Base-by-base conservation (phyloP, 2,329 filamentous ascomycete genomes). In the Aspergillus puulaauensis region DNA sequence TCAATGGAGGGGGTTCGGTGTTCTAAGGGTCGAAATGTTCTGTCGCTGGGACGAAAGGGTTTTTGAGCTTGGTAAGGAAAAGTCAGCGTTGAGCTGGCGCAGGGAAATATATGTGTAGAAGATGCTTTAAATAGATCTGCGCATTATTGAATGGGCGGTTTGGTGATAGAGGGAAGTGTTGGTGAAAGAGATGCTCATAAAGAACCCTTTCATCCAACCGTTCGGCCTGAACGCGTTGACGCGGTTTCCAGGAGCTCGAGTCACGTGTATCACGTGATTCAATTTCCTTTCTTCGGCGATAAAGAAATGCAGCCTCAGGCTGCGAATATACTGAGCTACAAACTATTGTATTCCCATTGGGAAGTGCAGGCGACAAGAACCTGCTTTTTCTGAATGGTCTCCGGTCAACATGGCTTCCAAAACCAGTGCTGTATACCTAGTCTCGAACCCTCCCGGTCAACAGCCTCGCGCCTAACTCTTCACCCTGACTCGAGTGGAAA, bases 161-260 rank as follows among this genome's bases (percentile, higher is more conserved):
- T 27, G 12, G 17, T 37, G 37, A 19, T n/a, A 19, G 21, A 15
- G 15, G 6, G 17, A 27, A 9, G 27, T 6, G n/a, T 52, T 23
- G 12, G 19, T 31, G 33, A 46, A 56, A 39, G 45, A 50, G 49
- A 47, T 19, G 49, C 24, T 43, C 35, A 35, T 21, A 48, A 52
- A 52, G 41, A 35, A 40, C 19, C 23, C 24, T 27, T 27, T 31
- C 27, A 31, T 31, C 27, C 27, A 11, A 31, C 15, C 21, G 12
- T 52, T n/a, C 14, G 27, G 14, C 17, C 11, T 11, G 27, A 43
- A 57, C 54, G 54, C 54, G 46, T 55, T 55, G 21, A 48, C 54
- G 49, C 49, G 54, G 19, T 24, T 27, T 37, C 35, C 35, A 37
- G 15, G 15, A 37, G 35, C 35, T 37, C 23, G 17, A 5, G 14